A percentile compares a stretch with the other conserved stretches of the same genome.
phyloP scores from a whole-genome alignment of 2,329 filamentous ascomycete genomes.

The Rutstroemia sp. region DNA sequence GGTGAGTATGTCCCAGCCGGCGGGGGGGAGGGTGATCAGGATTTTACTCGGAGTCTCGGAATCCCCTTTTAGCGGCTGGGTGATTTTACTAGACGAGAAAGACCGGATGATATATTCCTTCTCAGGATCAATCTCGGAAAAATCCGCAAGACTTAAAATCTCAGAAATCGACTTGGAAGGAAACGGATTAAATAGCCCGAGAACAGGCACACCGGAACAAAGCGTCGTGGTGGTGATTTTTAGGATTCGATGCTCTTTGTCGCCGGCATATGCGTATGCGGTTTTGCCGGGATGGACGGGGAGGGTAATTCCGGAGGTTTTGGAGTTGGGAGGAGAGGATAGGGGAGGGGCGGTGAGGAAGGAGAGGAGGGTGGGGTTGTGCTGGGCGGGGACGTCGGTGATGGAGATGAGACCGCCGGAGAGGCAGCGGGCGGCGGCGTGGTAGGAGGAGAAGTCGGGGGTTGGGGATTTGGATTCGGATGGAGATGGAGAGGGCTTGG shows the following conservation, averaged over 20 bases:
- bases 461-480: not conserved
- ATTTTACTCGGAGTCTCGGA: not conserved
- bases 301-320: not conserved
- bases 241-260: slow-evolving; percentile 5
- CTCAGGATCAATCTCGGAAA: not conserved
- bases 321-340: not conserved
- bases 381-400: slow-evolving; percentile 11
- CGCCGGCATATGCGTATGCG: slow-evolving; percentile 8
- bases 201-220: not conserved
- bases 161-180: not conserved
- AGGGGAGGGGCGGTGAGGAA: not conserved
- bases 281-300: slow-evolving; percentile 8
- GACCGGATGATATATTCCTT: not conserved
- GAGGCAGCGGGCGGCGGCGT: slow-evolving; percentile 11
- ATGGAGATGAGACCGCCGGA: slow-evolving; percentile 14
- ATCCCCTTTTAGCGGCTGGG: not conserved
- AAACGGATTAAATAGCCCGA: slow-evolving; percentile 7
- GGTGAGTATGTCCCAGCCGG: not conserved
- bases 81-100: not conserved
- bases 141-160: not conserved
- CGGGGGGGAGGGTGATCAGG: not conserved
- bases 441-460: slow-evolving; percentile 9
- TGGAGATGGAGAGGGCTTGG: not conserved
- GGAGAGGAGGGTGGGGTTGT: slow-evolving; percentile 1
- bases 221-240: slow-evolving; percentile 7